Conservation (phyloP, 2,329 filamentous ascomycete species). For the Phyllosticta paracitricarpa region DNA sequence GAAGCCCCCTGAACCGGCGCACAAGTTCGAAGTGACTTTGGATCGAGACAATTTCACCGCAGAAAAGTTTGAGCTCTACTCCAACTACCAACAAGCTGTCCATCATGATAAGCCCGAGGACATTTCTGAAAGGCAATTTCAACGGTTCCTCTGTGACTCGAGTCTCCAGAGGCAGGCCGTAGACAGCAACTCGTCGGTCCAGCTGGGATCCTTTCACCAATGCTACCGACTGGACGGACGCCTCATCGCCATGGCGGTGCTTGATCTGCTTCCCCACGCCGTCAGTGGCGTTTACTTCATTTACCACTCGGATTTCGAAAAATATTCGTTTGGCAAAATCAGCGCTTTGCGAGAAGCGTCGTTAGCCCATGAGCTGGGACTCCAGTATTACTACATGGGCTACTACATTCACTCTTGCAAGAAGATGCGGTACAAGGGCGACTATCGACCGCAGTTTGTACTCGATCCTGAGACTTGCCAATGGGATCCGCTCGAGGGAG, state of each 20-base stretch:
- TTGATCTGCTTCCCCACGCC: constrained; percentile 66
- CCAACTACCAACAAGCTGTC: constrained; percentile 65
- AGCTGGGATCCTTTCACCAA: constrained; percentile 68
- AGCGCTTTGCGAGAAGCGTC: constrained; percentile 65
- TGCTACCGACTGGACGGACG: constrained; percentile 70
- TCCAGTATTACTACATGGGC: constrained; percentile 72
- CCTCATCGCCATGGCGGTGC: constrained; percentile 64
- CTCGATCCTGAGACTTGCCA: constrained; percentile 56
- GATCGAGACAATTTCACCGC: constrained; percentile 62
- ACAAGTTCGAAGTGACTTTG: constrained; percentile 58
- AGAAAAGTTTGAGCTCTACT: constrained; percentile 64
- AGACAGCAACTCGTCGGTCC: constrained; percentile 25
- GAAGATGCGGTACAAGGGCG: constrained; percentile 80
- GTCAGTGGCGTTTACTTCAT: constrained; percentile 79
- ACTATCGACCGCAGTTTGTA: constrained; percentile 65
- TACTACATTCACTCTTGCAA: constrained; percentile 73
- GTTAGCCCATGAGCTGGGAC: constrained; percentile 57
- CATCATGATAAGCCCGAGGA: constrained; percentile 55
- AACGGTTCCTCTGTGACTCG: constrained; percentile 63
- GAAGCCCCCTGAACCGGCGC: constrained; percentile 53
- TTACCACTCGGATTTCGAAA: constrained; percentile 65
- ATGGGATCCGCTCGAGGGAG: constrained; percentile 52
- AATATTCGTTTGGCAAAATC: constrained; percentile 63
- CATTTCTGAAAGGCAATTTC: constrained; percentile 54
- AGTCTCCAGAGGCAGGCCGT: constrained; percentile 45